A percentile compares a stretch with the other conserved stretches of the same genome.
phyloP scores from a whole-genome alignment of 2,329 filamentous ascomycete genomes.

The Zymoseptoria pseudotritici region DNA sequence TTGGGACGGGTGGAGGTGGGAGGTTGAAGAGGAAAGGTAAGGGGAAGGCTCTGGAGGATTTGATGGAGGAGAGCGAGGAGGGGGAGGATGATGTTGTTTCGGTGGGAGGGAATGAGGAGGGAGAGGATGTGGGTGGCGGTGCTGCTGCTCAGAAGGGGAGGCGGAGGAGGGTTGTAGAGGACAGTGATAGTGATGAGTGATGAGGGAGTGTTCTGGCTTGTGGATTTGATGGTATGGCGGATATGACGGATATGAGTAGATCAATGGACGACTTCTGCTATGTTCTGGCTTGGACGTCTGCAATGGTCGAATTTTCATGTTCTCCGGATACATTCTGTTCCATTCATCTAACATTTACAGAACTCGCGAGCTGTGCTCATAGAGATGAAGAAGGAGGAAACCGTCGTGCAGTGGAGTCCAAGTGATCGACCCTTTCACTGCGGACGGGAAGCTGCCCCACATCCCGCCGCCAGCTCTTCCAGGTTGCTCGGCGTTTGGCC shows the following conservation, averaged over 20 bases:
- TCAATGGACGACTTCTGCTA: neutral
- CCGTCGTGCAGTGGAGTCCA: too few species aligned
- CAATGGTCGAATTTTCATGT: neutral
- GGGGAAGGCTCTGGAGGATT: neutral
- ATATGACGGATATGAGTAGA: neutral
- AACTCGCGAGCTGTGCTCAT: too few species aligned
- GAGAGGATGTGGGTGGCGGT: conserved; percentile 4
- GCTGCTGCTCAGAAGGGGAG: conserved; percentile 1
- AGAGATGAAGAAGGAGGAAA: too few species aligned
- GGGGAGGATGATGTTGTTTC: conserved; percentile 6
- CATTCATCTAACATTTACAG: too few species aligned
- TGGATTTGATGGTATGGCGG: neutral
- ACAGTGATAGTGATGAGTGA: conserved; percentile 16
- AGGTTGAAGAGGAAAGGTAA: conserved; percentile 12
- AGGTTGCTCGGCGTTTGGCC: too few species aligned
- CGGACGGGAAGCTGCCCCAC: neutral
- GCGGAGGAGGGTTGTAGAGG: conserved; percentile 16
- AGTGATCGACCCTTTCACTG: neutral
- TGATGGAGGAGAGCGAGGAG: conserved; percentile 11
- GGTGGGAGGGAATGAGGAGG: neutral
- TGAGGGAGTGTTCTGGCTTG: neutral
- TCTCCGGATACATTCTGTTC: too few species aligned
- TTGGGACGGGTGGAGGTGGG: conserved; percentile 10
- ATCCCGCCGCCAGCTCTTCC: neutral
- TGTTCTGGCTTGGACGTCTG: neutral